Percentiles rank a stretch among this genome's conserved stretches.
phyloP scores from a whole-genome alignment of 352 stramenopile species.

The Phytophthora cajani region DNA sequence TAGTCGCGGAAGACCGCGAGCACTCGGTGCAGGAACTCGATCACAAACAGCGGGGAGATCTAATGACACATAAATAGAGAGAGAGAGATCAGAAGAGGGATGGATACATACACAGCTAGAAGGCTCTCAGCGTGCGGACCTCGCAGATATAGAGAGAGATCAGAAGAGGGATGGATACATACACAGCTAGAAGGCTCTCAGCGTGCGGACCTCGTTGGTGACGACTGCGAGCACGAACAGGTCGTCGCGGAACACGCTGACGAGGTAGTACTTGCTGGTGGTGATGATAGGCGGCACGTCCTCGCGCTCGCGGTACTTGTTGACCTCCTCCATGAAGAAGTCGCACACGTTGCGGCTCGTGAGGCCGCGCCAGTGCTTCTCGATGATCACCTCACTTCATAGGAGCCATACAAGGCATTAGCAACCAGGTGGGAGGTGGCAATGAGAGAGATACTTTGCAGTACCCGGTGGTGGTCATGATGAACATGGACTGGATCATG shows the following conservation, averaged over 20 bases:
- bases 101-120: background rate
- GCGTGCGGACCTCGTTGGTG: constrained; percentile 87
- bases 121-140: constrained; percentile 46
- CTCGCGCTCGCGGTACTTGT: constrained; percentile 89
- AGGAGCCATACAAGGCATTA: constrained; percentile 12
- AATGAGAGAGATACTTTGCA: background rate
- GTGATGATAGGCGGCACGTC: constrained; percentile 91
- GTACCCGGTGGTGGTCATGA: constrained; percentile 94
- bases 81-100: background rate
- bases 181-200: background rate
- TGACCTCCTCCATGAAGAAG: constrained; percentile 98
- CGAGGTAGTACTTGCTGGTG: constrained; percentile 90
- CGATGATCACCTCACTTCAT: constrained; percentile 96
- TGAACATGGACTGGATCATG: constrained; percentile 98
- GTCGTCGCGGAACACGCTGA: constrained; percentile 94
- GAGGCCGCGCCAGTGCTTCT: constrained; percentile 97
- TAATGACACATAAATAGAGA: constrained; percentile 19
- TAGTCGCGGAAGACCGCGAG: constrained; percentile 97
- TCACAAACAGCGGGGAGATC: constrained; percentile 89
- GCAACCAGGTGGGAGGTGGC: background rate
- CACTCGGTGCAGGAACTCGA: constrained; percentile 98
- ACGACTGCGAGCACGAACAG: constrained; percentile 96
- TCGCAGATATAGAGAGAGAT: constrained; percentile 46
- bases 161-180: background rate
- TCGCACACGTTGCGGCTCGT: constrained; percentile 96